These are phyloP conservation scores for Didymella keratinophila DNA, from an alignment of 2,329 filamentous ascomycete genomes.

Conservation along the genomic window DNA sequence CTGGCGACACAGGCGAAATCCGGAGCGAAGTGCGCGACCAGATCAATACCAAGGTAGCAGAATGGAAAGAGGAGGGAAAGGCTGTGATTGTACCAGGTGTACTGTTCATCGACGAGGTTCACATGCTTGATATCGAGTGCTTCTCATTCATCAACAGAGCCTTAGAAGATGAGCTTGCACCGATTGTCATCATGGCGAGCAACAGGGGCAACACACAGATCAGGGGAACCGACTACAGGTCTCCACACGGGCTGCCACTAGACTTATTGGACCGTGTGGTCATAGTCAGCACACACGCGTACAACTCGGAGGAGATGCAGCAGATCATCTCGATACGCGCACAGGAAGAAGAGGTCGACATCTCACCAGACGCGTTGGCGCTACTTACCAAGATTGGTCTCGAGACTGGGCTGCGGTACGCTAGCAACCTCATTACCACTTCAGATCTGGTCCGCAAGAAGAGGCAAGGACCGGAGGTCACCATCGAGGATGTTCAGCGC, in stretches of 20 bases:
- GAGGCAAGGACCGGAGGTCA: conserved; percentile 82
- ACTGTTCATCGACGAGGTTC: conserved; percentile 97
- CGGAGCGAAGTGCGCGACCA: conserved; percentile 96
- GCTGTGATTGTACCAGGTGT: conserved; percentile 97
- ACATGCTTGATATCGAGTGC: conserved; percentile 99
- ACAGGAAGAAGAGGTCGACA: conserved; percentile 93
- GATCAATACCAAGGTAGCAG: conserved; percentile 98
- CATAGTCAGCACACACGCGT: conserved; percentile 92
- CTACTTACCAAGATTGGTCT: conserved; percentile 94
- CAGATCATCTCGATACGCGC: conserved; percentile 93
- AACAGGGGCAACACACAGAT: conserved; percentile 93
- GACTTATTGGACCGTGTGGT: conserved; percentile 96
- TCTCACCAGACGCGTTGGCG: conserved; percentile 87
- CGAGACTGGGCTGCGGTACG: conserved; percentile 90
- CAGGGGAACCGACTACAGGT: conserved; percentile 90
- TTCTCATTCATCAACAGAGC: conserved; percentile 99
- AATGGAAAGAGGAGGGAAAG: conserved; percentile 99
- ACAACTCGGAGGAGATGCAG: conserved; percentile 82
- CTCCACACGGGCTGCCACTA: conserved; percentile 90
- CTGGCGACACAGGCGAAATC: conserved; percentile 97
- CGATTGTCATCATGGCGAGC: conserved; percentile 99
- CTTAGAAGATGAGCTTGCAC: conserved; percentile 90
- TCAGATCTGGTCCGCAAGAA: conserved; percentile 88
- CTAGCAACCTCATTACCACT: conserved; percentile 97
- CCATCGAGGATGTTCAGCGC: conserved; percentile 86